Evolutionary conservation across 1,139 yeast genomes (phyloP).

Genomic region (Blastobotrys serpentis): DNA sequence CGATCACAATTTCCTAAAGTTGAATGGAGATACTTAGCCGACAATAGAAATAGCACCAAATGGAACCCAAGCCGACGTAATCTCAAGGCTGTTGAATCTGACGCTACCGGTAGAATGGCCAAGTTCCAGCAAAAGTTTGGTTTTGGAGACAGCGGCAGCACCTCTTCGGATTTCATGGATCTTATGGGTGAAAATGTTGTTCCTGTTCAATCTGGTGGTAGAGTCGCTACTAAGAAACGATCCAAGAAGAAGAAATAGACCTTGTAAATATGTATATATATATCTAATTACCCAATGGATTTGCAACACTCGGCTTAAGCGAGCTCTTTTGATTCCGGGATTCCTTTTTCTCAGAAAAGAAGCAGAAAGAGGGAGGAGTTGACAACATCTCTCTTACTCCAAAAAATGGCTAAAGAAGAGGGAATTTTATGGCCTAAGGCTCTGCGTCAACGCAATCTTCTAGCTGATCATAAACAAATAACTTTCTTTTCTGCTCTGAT

Average conservation of each 20-base stretch:
- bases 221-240: constrained; percentile 53
- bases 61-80: constrained; percentile 91
- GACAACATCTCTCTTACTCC: too few relatives aligned
- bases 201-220: constrained; percentile 64
- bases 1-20: constrained; percentile 86
- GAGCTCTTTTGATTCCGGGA: too few relatives aligned
- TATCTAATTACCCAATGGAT: neutral
- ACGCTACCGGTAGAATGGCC: constrained; percentile 81
- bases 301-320: too few relatives aligned
- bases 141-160: constrained; percentile 5
- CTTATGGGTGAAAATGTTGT: constrained; percentile 62
- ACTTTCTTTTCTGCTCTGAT: too few relatives aligned
- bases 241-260: constrained; percentile 36
- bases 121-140: constrained; percentile 75
- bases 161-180: constrained; percentile 48
- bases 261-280: neutral
- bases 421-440: too few relatives aligned
- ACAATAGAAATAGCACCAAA: constrained; percentile 77
- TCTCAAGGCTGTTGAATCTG: constrained; percentile 69
- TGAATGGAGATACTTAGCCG: constrained; percentile 81
- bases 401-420: too few relatives aligned
- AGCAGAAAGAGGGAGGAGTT: too few relatives aligned
- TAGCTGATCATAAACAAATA: too few relatives aligned
- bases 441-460: too few relatives aligned
- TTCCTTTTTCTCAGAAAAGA: too few relatives aligned